Percentiles rank a stretch among this genome's conserved stretches.
phyloP scores from a whole-genome alignment of 768 basidiomycete species.

The Mycena belliarum region DNA sequence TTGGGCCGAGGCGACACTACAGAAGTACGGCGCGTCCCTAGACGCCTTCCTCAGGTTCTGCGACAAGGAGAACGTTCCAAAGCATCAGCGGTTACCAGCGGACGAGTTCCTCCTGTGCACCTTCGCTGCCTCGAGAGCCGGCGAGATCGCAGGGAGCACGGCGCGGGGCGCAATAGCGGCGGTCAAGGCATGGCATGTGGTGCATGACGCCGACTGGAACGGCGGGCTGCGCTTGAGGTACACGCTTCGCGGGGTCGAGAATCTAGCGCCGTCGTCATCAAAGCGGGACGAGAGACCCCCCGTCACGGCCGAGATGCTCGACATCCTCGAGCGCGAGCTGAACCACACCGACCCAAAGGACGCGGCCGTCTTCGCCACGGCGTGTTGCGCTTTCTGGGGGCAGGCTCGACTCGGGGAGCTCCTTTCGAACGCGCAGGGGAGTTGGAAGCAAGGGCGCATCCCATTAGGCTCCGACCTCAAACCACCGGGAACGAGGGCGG shows the following conservation, averaged over 20 bases:
- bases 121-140: slow-evolving; percentile 4
- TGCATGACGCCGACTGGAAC: slow-evolving; percentile 7
- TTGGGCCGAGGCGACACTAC: slow-evolving; percentile 13
- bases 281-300: neutral
- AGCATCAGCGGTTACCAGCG: neutral
- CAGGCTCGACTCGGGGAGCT: slow-evolving; percentile 20
- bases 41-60: slow-evolving; percentile 10
- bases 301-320: neutral
- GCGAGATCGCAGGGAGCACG: neutral
- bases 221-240: slow-evolving; percentile 6
- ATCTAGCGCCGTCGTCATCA: slow-evolving; percentile 11
- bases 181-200: slow-evolving; percentile 22
- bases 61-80: neutral
- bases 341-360: slow-evolving; percentile 4
- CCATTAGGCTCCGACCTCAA: neutral
- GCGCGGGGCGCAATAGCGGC: neutral
- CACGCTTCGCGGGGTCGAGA: neutral
- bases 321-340: neutral
- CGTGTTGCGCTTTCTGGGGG: slow-evolving; percentile 16
- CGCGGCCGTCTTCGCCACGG: slow-evolving; percentile 12
- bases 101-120: slow-evolving; percentile 15
- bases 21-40: neutral
- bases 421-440: neutral
- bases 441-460: neutral
- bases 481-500: neutral